Evolutionary conservation across 2,329 filamentous ascomycete genomes (phyloP), one percentile per base, ranked within the genome.

Genomic region (Xylaria multiplex): DNA sequence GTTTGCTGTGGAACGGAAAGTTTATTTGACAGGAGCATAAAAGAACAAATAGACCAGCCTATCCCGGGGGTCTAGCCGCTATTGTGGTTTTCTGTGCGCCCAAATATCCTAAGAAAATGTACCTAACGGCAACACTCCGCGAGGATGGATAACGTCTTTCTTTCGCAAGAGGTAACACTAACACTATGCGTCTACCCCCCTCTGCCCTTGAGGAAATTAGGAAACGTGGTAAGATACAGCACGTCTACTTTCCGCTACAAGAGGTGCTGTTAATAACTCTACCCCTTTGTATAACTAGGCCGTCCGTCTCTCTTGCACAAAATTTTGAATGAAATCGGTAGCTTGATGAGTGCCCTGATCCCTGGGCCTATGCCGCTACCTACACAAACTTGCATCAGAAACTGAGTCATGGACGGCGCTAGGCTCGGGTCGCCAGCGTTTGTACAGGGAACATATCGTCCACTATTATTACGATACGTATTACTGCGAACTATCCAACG

Each of bases 381-480:
- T 22, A 60, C 43, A n/a, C 35, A 46, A 32, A 35, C n/a, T 54
- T 24, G 35, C 43, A 66, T 40, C 37, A 40, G 50, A 53, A 35
- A 64, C 56, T 48, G 65, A 67, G 57, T 67, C 57, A 67, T 64
- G 22, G 48, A 48, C 30, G 9, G 52, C 62, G 62, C 65, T 67
- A 65, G 63, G 61, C 57, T 58, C 61, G 42, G 62, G 56, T 67
- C 46, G 54, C 52, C 53, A 57, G 37, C 42, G 9, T 64, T 54
- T 57, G 40, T 48, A 54, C 56, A 64, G 37, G 52, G 60, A 60
- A 45, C 40, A 42, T 37, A 16, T 27, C 19, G 35, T 57, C 40
- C 53, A 62, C 58, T 57, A 62, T 30, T 42, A 27, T 22, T 57
- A 22, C 48, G 14, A 45, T 24, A 57, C 37, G 22, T 32, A 37